phyloP scores from a whole-genome alignment of 768 basidiomycete species.

The Steccherinum ochraceum region DNA sequence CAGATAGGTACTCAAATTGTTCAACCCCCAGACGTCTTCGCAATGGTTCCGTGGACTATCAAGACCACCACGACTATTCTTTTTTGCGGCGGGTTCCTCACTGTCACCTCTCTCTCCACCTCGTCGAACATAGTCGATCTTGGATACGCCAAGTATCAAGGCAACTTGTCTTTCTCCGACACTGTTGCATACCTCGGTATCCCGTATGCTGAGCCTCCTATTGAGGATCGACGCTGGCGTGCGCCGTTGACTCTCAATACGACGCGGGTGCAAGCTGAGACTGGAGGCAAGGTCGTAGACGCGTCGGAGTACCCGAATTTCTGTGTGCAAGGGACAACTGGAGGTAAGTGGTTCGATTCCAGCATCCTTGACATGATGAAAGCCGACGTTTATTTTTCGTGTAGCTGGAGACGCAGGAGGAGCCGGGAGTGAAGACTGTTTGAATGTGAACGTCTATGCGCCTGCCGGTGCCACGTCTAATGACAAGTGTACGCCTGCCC shows the following conservation, averaged over 20 bases:
- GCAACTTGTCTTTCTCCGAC: constrained; percentile 45
- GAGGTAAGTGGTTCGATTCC: constrained; percentile 29
- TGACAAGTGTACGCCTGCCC: constrained; percentile 38
- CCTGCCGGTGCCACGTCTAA: constrained; percentile 40
- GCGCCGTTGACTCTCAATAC: constrained; percentile 50
- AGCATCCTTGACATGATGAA: neutral
- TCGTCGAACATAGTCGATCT: constrained; percentile 35
- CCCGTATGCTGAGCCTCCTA: constrained; percentile 31
- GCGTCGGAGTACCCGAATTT: constrained; percentile 49
- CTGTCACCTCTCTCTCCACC: constrained; percentile 1
- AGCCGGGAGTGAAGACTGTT: constrained; percentile 60
- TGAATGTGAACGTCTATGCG: constrained; percentile 61
- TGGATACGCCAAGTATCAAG: constrained; percentile 53
- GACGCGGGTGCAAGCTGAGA: constrained; percentile 30
- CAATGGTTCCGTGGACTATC: neutral
- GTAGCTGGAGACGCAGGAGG: constrained; percentile 52
- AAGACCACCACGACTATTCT: neutral
- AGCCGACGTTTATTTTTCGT: too few relatives aligned
- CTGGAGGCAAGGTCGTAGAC: constrained; percentile 37
- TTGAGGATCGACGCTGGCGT: constrained; percentile 30
- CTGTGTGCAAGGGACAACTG: constrained; percentile 53
- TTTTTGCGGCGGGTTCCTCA: neutral
- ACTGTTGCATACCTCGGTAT: constrained; percentile 47
- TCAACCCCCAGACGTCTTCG: neutral
- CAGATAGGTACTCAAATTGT: too few relatives aligned